A percentile compares a stretch with the other conserved stretches of the same genome.
Conservation (phyloP, 148 eudicot genomes). For the Amaranthus hypochondriacus region DNA sequence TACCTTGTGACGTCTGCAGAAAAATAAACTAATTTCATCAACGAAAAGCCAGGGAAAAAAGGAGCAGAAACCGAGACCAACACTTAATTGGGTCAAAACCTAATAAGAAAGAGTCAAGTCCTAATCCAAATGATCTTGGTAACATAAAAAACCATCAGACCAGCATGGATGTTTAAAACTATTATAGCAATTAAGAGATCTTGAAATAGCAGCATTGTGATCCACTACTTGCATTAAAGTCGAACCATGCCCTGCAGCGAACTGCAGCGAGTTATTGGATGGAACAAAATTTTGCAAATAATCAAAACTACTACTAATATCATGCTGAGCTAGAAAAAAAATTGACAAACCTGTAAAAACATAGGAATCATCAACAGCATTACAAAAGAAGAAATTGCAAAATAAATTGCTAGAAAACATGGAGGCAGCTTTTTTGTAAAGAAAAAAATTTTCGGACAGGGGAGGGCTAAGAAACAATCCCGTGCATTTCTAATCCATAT, state of each 20-base stretch:
- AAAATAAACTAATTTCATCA: conserved; percentile 10
- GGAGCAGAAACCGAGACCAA: neutral
- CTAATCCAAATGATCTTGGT: conserved; percentile 17
- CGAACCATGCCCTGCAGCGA: conserved; percentile 57
- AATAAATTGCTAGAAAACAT: conserved; percentile 3
- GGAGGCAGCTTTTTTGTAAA: neutral
- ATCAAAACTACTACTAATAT: conserved; percentile 4
- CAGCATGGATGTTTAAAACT: conserved; percentile 15
- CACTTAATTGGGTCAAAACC: conserved; percentile 3
- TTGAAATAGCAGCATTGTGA: conserved; percentile 38
- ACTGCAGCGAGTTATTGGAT: conserved; percentile 42
- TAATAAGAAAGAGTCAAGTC: conserved; percentile 1
- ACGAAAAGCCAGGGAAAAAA: neutral
- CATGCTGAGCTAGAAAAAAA: conserved; percentile 11
- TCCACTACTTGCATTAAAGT: conserved; percentile 39
- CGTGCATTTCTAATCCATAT: neutral
- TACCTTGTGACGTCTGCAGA: conserved; percentile 61
- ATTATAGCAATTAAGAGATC: conserved; percentile 28
- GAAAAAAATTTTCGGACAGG: neutral
- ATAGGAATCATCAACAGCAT: conserved; percentile 26
- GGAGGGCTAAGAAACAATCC: neutral
- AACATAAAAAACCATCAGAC: conserved; percentile 17
- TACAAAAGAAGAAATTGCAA: neutral
- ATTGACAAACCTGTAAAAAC: conserved; percentile 44
- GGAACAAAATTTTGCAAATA: conserved; percentile 21